phyloP scores from a whole-genome alignment of 176 grass and related monocot species.

The Triticum timopheevii region DNA sequence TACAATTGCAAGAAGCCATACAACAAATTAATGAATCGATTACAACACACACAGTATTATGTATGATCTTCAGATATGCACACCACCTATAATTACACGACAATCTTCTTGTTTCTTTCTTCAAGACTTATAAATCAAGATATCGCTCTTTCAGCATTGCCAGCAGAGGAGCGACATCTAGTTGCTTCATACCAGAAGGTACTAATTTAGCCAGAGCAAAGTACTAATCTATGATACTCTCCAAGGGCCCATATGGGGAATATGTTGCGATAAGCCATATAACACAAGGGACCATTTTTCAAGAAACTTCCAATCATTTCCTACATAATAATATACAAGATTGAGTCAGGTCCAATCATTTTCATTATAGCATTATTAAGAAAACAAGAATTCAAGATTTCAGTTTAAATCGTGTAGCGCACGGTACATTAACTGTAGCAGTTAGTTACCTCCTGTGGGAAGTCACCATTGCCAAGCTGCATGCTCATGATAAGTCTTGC shows the following conservation, averaged over 20 bases:
- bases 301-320: slow-evolving; percentile 75
- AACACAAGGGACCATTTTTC: slow-evolving; percentile 59
- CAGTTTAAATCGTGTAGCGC: not conserved
- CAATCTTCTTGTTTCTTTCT: slow-evolving; percentile 12
- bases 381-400: not conserved
- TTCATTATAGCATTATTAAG: not conserved
- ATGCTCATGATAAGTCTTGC: slow-evolving; percentile 56
- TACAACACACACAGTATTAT: not conserved
- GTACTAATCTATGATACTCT: slow-evolving; percentile 61
- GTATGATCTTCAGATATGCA: not conserved
- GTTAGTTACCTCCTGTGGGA: slow-evolving; percentile 65
- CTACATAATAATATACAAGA: slow-evolving; percentile 26
- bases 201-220: not conserved
- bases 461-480: slow-evolving; percentile 64
- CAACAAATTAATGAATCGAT: slow-evolving; percentile 4
- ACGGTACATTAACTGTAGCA: not conserved
- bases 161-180: not conserved
- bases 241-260: slow-evolving; percentile 90
- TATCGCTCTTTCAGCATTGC: not conserved
- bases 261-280: slow-evolving; percentile 70
- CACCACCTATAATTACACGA: slow-evolving; percentile 16
- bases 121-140: not conserved
- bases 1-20: not conserved
- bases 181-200: not conserved
- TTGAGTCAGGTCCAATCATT: too few relatives aligned